A percentile compares a stretch with the other conserved stretches of the same genome.
These are phyloP conservation scores for Favolaschia claudopus DNA, from an alignment of 768 basidiomycete genomes.

Conservation along the genomic window DNA sequence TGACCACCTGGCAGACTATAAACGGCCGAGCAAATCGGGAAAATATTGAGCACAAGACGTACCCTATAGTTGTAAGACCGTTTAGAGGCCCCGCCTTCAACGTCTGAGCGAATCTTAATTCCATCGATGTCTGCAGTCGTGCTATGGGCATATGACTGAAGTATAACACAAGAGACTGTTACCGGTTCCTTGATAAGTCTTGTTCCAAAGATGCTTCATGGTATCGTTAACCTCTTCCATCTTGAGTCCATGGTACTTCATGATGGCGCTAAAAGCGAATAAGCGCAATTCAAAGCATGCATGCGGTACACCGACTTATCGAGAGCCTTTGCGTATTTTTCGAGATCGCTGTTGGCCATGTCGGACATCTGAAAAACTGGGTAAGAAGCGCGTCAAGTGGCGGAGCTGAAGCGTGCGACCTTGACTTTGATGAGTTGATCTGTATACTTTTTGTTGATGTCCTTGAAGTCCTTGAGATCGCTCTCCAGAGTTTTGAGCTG, in stretches of 20 bases:
- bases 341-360: slow-evolving; percentile 95
- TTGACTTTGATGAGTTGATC: slow-evolving; percentile 95
- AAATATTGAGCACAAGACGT: slow-evolving; percentile 35
- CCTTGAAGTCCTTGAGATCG: slow-evolving; percentile 87
- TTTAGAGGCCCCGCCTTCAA: slow-evolving; percentile 89
- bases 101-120: slow-evolving; percentile 93
- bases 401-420: slow-evolving; percentile 60
- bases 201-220: slow-evolving; percentile 97
- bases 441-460: slow-evolving; percentile 85
- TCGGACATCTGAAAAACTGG: slow-evolving; percentile 79
- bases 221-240: slow-evolving; percentile 99
- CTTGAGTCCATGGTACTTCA: slow-evolving; percentile 97
- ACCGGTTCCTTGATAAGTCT: slow-evolving; percentile 99
- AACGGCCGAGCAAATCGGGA: slow-evolving; percentile 14
- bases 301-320: slow-evolving; percentile 75
- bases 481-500: slow-evolving; percentile 70
- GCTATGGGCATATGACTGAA: slow-evolving; percentile 9
- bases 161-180: slow-evolving; percentile 1
- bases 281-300: slow-evolving; percentile 3
- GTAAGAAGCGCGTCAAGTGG: not conserved
- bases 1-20: slow-evolving; percentile 76
- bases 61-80: slow-evolving; percentile 98
- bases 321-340: slow-evolving; percentile 96
- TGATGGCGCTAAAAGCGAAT: slow-evolving; percentile 78
- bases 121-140: slow-evolving; percentile 87